phyloP scores from a whole-genome alignment of 2,329 filamentous ascomycete species.

The Phialophora verrucosa region DNA sequence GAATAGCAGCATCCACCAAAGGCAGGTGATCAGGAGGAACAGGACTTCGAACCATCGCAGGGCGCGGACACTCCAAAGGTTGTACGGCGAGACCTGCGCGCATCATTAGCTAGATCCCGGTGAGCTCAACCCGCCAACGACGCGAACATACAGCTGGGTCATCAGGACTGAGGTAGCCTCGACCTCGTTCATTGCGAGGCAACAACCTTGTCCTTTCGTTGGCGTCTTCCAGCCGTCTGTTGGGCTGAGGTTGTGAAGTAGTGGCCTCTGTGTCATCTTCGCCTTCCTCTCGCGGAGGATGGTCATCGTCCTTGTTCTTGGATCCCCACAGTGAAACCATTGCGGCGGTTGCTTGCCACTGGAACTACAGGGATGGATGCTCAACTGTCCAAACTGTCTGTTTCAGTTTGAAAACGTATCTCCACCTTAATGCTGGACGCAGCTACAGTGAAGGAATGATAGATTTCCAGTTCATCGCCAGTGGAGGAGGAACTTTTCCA shows the following conservation, averaged over 20 bases:
- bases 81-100: slow-evolving; percentile 77
- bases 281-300: slow-evolving; percentile 42
- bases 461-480: background rate
- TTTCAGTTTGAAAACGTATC: background rate
- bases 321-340: slow-evolving; percentile 64
- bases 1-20: slow-evolving; percentile 94
- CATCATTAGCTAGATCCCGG: slow-evolving; percentile 1
- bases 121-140: background rate
- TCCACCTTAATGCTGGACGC: background rate
- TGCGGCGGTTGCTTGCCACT: slow-evolving; percentile 26
- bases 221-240: slow-evolving; percentile 49
- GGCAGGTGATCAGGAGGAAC: slow-evolving; percentile 74
- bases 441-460: background rate
- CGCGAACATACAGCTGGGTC: slow-evolving; percentile 72
- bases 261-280: slow-evolving; percentile 27
- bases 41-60: slow-evolving; percentile 78
- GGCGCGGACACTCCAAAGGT: slow-evolving; percentile 86
- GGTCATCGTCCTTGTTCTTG: slow-evolving; percentile 54
- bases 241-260: slow-evolving; percentile 28
- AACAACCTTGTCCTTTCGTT: slow-evolving; percentile 71
- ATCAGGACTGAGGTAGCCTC: slow-evolving; percentile 75
- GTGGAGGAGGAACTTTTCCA: background rate
- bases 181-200: slow-evolving; percentile 60
- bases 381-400: background rate
- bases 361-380: background rate